phyloP scores from a whole-genome alignment of 1,284 basidiomycete species.

The Puccinia hordei region DNA sequence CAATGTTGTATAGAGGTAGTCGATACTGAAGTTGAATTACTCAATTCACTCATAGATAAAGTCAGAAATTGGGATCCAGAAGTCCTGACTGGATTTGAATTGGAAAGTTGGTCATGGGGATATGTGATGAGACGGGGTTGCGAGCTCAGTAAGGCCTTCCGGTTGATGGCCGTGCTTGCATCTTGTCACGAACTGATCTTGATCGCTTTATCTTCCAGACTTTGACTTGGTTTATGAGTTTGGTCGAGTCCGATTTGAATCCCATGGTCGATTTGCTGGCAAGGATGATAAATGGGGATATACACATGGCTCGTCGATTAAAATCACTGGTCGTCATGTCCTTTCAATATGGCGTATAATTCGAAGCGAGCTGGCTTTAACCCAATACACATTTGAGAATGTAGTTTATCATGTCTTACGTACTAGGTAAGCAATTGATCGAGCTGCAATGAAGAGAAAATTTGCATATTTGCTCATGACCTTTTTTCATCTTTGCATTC shows the following conservation, averaged over 20 bases:
- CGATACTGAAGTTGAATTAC: conserved; percentile 74
- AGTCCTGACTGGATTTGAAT: conserved; percentile 87
- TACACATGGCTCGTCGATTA: conserved; percentile 77
- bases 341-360: conserved; percentile 91
- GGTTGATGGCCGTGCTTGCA: not conserved
- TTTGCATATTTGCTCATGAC: conserved; percentile 10
- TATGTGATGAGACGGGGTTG: conserved; percentile 74
- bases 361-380: conserved; percentile 77
- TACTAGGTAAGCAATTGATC: conserved; percentile 65
- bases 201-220: conserved; percentile 52
- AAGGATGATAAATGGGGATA: conserved; percentile 71
- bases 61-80: conserved; percentile 84
- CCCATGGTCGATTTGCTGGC: conserved; percentile 61
- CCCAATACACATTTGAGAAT: conserved; percentile 86
- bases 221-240: conserved; percentile 60
- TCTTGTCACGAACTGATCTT: conserved; percentile 18
- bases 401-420: conserved; percentile 77
- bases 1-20: conserved; percentile 64
- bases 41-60: conserved; percentile 77
- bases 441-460: not conserved
- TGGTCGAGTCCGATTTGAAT: conserved; percentile 60
- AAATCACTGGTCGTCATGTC: conserved; percentile 82
- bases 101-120: conserved; percentile 86
- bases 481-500: conserved; percentile 4
- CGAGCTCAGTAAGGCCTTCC: conserved; percentile 52